Evolutionary conservation across 257 asterid species (phyloP).

Genomic region (Ajuga chamaepitys): DNA sequence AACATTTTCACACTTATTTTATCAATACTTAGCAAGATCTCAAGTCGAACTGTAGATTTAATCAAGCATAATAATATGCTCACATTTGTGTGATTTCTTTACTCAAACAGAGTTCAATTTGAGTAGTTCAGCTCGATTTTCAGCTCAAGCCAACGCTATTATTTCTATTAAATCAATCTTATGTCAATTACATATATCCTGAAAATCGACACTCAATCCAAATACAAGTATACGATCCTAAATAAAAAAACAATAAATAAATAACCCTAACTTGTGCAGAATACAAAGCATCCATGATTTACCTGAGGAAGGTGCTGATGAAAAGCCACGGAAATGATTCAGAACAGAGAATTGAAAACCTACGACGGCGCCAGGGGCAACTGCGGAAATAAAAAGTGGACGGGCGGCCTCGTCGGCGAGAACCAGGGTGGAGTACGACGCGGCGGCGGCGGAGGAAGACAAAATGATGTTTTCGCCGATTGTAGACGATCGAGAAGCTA

Average conservation of each 20-base stretch:
- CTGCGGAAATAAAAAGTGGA: slow-evolving; percentile 31
- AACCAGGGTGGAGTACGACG: slow-evolving; percentile 46
- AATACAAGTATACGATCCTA: not conserved
- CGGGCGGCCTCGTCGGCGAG: slow-evolving; percentile 37
- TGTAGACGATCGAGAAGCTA: slow-evolving; percentile 33
- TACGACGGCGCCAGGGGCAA: slow-evolving; percentile 12
- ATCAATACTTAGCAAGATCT: too few species aligned
- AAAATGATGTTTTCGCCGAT: slow-evolving; percentile 41
- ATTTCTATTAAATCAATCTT: not conserved
- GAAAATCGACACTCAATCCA: not conserved
- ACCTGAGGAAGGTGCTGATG: slow-evolving; percentile 67
- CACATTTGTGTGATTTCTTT: too few species aligned
- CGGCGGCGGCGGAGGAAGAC: slow-evolving; percentile 65
- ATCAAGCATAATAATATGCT: too few species aligned
- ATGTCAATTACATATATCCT: not conserved
- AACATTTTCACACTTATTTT: too few species aligned
- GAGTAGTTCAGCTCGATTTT: too few species aligned
- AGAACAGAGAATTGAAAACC: slow-evolving; percentile 11
- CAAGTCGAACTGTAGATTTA: too few species aligned
- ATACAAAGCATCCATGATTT: not conserved
- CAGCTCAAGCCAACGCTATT: not conserved
- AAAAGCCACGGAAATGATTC: slow-evolving; percentile 49
- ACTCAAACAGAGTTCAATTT: too few species aligned
- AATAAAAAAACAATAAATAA: not conserved
- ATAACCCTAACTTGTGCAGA: not conserved